Conservation (phyloP, 495 filamentous ascomycete genomes). For the Cercophora samala region DNA sequence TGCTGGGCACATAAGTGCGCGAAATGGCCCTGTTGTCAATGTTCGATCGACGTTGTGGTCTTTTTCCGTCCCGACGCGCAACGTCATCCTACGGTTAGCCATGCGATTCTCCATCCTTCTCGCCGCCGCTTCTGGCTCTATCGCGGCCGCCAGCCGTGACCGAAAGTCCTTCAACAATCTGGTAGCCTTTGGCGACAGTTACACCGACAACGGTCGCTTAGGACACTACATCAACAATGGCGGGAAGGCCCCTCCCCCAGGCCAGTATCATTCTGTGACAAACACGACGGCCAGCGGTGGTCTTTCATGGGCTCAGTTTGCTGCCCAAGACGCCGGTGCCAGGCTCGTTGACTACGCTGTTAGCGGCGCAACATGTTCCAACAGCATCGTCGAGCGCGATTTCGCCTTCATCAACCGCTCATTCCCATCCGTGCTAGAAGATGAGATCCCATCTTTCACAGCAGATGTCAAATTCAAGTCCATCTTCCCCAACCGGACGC, state of each 20-base stretch:
- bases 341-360: constrained; percentile 74
- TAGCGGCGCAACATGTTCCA: constrained; percentile 65
- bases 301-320: constrained; percentile 64
- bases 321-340: constrained; percentile 50
- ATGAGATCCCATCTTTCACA: constrained; percentile 67
- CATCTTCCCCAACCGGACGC: constrained; percentile 49
- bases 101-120: constrained; percentile 30
- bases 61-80: constrained; percentile 6
- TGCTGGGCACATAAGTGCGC: constrained; percentile 17
- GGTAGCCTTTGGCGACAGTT: constrained; percentile 67
- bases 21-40: neutral
- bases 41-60: neutral
- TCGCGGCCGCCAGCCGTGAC: constrained; percentile 18
- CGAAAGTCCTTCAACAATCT: constrained; percentile 30
- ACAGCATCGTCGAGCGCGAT: constrained; percentile 55
- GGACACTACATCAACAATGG: constrained; percentile 57
- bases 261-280: constrained; percentile 44
- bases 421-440: constrained; percentile 62
- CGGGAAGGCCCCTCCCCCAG: constrained; percentile 58
- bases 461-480: constrained; percentile 54
- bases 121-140: constrained; percentile 26
- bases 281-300: constrained; percentile 58
- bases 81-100: constrained; percentile 4
- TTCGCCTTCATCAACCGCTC: constrained; percentile 45
- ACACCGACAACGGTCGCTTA: constrained; percentile 66